These are phyloP conservation scores for Lophiotrema nucula DNA, from an alignment of 495 filamentous ascomycete genomes.

Conservation along the genomic window DNA sequence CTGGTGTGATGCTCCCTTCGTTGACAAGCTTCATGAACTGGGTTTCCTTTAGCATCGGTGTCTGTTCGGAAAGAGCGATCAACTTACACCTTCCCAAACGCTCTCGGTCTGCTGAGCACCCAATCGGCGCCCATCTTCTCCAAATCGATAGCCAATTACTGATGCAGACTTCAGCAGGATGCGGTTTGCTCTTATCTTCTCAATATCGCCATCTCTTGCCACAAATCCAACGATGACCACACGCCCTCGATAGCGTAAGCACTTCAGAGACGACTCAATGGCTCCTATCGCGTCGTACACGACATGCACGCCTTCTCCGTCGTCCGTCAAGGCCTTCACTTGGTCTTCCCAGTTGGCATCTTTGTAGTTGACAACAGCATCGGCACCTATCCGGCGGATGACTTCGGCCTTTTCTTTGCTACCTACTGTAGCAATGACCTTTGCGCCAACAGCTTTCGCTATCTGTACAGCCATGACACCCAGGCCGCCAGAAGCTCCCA, in stretches of 20 bases:
- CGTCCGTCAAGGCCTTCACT: slow-evolving; percentile 23
- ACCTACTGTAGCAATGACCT: slow-evolving; percentile 25
- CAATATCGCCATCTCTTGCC: slow-evolving; percentile 41
- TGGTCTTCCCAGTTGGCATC: slow-evolving; percentile 24
- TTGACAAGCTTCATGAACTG: slow-evolving; percentile 38
- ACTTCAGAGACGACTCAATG: slow-evolving; percentile 30
- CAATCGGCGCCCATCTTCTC: slow-evolving; percentile 39
- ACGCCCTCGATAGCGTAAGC: slow-evolving; percentile 27
- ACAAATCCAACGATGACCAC: slow-evolving; percentile 42
- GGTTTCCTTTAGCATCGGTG: too few species aligned
- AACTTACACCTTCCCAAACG: slow-evolving; percentile 41
- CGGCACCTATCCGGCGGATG: slow-evolving; percentile 19
- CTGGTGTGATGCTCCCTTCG: slow-evolving; percentile 35
- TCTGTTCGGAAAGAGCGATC: too few species aligned
- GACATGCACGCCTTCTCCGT: slow-evolving; percentile 29
- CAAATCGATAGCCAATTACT: slow-evolving; percentile 43
- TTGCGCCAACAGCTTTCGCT: slow-evolving; percentile 25
- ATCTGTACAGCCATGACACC: slow-evolving; percentile 32
- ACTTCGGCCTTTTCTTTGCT: slow-evolving; percentile 20
- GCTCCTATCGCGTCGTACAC: slow-evolving; percentile 33
- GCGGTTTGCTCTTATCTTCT: slow-evolving; percentile 39
- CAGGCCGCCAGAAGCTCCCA: slow-evolving; percentile 27
- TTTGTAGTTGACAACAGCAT: slow-evolving; percentile 26
- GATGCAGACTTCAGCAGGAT: slow-evolving; percentile 37
- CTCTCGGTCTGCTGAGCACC: slow-evolving; percentile 31